phyloP scores from a whole-genome alignment of 306 rosid genomes.

The Lotus japonicus region DNA sequence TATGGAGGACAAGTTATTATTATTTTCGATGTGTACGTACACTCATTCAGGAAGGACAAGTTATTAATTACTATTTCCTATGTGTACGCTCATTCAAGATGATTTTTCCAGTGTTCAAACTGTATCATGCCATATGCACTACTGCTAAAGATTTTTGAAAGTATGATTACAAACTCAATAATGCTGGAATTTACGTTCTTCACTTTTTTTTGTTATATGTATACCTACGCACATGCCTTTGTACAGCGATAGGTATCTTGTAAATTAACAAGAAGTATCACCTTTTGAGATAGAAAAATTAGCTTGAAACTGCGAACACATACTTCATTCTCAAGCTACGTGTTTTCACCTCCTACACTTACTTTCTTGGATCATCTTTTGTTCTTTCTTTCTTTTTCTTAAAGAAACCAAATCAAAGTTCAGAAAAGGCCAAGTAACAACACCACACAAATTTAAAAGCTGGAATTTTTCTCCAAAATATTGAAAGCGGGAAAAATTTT shows the following conservation, averaged over 20 bases:
- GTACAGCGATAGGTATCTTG: conserved; percentile 22
- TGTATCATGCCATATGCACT: conserved; percentile 20
- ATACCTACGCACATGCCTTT: conserved; percentile 1
- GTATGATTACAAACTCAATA: conserved; percentile 13
- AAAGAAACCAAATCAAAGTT: conserved; percentile 39
- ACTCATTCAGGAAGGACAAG: too few species aligned
- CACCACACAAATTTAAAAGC: conserved; percentile 33
- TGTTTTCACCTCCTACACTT: conserved; percentile 35
- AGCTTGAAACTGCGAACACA: conserved; percentile 23
- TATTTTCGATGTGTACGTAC: too few species aligned
- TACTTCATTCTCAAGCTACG: conserved; percentile 72
- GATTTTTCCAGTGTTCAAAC: too few species aligned
- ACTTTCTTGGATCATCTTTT: conserved; percentile 31
- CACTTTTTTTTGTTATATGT: not conserved
- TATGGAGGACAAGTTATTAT: not conserved
- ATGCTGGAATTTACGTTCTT: not conserved
- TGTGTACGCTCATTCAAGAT: too few species aligned
- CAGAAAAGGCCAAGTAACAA: conserved; percentile 36
- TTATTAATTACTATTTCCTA: too few species aligned
- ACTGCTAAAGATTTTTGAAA: not conserved
- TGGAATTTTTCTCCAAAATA: conserved; percentile 35
- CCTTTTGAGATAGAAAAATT: conserved; percentile 33
- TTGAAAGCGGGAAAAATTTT: conserved; percentile 31
- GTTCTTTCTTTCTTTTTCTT: conserved; percentile 37
- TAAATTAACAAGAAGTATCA: conserved; percentile 39